Percentiles rank a stretch among this genome's conserved stretches.
phyloP scores from a whole-genome alignment of 2,329 filamentous ascomycete genomes.

The Scleromitrula shiraiana region DNA sequence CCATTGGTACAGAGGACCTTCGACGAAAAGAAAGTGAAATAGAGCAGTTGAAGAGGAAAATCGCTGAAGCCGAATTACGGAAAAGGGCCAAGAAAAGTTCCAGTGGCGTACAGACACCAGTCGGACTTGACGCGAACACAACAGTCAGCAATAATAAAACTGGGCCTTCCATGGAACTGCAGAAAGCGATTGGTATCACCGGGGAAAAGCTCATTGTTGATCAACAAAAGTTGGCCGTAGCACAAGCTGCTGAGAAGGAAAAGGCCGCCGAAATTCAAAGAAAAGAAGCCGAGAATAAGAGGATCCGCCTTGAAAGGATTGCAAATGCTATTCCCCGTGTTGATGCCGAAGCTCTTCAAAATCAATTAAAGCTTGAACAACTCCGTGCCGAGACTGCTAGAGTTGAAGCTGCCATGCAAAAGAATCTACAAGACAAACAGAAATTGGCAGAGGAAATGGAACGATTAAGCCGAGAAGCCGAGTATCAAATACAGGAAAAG shows the following conservation, averaged over 20 bases:
- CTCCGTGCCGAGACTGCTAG: constrained; percentile 26
- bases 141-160: constrained; percentile 17
- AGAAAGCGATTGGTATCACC: constrained; percentile 19
- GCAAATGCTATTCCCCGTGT: constrained; percentile 26
- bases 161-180: constrained; percentile 23
- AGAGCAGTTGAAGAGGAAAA: constrained; percentile 45
- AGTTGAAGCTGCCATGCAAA: constrained; percentile 26
- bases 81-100: constrained; percentile 21
- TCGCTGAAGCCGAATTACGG: constrained; percentile 28
- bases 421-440: constrained; percentile 28
- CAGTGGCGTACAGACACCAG: constrained; percentile 25
- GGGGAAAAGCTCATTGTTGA: constrained; percentile 16
- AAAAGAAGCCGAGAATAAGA: constrained; percentile 24
- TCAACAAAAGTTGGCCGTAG: constrained; percentile 23
- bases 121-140: constrained; percentile 10
- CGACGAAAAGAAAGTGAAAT: constrained; percentile 49
- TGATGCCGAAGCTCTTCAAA: constrained; percentile 28
- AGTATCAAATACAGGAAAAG: constrained; percentile 28
- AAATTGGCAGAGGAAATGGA: constrained; percentile 30
- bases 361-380: constrained; percentile 23
- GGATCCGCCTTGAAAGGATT: constrained; percentile 27
- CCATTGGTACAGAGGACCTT: constrained; percentile 32
- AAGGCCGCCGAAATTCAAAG: constrained; percentile 21
- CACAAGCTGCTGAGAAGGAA: constrained; percentile 19
- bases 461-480: constrained; percentile 28